These are phyloP conservation scores for Fusarium pseudoanthophilum DNA, from an alignment of 2,329 filamentous ascomycete species.

Conservation along the genomic window DNA sequence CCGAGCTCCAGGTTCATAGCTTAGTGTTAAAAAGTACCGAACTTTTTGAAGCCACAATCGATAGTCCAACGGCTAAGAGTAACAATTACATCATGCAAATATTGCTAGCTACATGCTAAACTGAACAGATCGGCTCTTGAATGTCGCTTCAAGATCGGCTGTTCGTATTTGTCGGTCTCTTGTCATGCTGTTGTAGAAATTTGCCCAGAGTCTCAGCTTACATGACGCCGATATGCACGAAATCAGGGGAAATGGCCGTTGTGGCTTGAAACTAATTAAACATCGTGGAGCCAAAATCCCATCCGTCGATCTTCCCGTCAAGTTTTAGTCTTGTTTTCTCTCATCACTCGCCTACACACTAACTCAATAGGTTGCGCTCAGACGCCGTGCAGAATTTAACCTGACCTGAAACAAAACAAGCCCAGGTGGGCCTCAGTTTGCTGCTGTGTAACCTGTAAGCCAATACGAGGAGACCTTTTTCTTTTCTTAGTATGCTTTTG, in stretches of 20 bases:
- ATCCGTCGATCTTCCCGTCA: background rate
- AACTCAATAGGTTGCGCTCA: background rate
- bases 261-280: conserved; percentile 1
- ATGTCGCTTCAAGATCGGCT: background rate
- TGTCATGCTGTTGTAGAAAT: background rate
- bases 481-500: background rate
- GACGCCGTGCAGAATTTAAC: background rate
- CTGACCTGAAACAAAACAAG: background rate
- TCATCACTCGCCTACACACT: background rate
- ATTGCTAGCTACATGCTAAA: background rate
- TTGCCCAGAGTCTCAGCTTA: background rate
- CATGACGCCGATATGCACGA: background rate
- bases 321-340: background rate
- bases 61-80: background rate
- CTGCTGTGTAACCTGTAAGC: background rate
- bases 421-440: background rate
- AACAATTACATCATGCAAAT: background rate
- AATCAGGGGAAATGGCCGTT: background rate
- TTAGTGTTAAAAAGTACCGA: background rate
- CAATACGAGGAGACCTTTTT: background rate
- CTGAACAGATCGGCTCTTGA: background rate
- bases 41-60: background rate
- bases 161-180: background rate
- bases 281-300: background rate
- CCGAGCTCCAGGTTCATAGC: background rate